Evolutionary conservation across 139 green algal species (phyloP).

Genomic region (Coelastrella sp.): DNA sequence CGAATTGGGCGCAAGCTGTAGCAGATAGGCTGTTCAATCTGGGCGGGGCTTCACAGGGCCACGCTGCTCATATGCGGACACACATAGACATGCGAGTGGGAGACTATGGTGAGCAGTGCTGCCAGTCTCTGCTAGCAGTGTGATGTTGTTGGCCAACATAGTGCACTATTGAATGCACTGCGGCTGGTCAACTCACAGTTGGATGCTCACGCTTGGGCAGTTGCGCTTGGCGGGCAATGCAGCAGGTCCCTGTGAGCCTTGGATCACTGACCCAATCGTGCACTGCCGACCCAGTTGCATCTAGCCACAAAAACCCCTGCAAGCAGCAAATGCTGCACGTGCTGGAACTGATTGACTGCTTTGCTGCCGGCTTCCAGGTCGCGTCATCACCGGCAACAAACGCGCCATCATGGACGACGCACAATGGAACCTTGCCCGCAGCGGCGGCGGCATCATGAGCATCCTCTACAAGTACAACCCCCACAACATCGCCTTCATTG

Average conservation of each 20-base stretch:
- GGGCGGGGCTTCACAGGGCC: neutral
- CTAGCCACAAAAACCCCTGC: too few relatives aligned
- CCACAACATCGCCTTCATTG: slow-evolving; percentile 7
- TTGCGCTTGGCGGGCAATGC: too few relatives aligned
- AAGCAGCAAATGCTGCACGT: too few relatives aligned
- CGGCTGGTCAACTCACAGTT: neutral
- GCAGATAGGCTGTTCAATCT: neutral
- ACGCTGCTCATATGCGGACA: neutral
- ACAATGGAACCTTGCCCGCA: neutral
- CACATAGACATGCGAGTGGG: slow-evolving; percentile 4
- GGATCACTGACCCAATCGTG: too few relatives aligned
- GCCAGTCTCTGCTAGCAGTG: neutral
- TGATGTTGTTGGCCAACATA: too few relatives aligned
- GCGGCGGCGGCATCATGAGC: neutral
- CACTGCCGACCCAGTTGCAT: too few relatives aligned
- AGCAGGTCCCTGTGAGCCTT: too few relatives aligned
- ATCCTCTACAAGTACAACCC: slow-evolving; percentile 15
- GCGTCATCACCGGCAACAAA: neutral
- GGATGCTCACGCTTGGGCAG: neutral
- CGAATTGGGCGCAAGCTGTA: neutral
- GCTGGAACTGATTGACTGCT: neutral
- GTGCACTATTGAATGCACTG: too few relatives aligned
- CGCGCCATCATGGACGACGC: neutral
- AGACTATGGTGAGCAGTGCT: neutral
- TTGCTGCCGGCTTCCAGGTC: neutral